phyloP scores from a whole-genome alignment of 139 green algal species.

The Asterochloris erici region DNA sequence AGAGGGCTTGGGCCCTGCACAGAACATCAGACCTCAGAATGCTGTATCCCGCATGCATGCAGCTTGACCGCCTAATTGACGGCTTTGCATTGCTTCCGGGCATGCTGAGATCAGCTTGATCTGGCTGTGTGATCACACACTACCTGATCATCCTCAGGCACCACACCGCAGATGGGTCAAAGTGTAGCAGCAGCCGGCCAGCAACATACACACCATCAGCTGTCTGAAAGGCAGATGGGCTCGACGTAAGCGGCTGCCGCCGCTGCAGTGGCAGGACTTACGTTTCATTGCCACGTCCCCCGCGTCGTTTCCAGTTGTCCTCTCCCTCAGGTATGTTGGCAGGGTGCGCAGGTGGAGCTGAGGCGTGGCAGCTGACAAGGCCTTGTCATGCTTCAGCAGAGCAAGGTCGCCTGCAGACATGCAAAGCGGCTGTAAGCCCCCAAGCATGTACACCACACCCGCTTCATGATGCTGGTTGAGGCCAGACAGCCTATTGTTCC shows the following conservation, averaged over 20 bases:
- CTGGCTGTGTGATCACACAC: neutral
- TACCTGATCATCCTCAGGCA: neutral
- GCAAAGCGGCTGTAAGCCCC: neutral
- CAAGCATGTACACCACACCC: neutral
- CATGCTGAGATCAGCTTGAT: neutral
- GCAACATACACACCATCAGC: neutral
- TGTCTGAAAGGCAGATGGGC: neutral
- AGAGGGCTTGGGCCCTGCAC: neutral
- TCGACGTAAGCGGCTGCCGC: neutral
- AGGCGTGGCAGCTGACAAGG: constrained; percentile 38
- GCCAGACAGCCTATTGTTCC: neutral
- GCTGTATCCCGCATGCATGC: neutral
- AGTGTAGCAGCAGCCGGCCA: neutral
- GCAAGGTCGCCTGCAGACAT: constrained; percentile 34
- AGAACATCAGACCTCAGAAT: neutral
- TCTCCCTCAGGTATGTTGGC: constrained; percentile 69
- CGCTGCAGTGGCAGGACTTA: neutral
- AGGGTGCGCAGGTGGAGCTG: constrained; percentile 75
- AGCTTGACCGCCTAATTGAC: neutral
- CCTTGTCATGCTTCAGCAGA: constrained; percentile 82
- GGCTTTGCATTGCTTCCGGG: neutral
- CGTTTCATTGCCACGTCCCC: constrained; percentile 10
- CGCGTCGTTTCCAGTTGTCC: constrained; percentile 15
- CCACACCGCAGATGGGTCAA: too few species aligned
- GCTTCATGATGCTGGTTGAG: neutral